Percentiles rank a stretch among this genome's conserved stretches.
Conservation (phyloP, 257 asterid species). For the Salvia splendens region DNA sequence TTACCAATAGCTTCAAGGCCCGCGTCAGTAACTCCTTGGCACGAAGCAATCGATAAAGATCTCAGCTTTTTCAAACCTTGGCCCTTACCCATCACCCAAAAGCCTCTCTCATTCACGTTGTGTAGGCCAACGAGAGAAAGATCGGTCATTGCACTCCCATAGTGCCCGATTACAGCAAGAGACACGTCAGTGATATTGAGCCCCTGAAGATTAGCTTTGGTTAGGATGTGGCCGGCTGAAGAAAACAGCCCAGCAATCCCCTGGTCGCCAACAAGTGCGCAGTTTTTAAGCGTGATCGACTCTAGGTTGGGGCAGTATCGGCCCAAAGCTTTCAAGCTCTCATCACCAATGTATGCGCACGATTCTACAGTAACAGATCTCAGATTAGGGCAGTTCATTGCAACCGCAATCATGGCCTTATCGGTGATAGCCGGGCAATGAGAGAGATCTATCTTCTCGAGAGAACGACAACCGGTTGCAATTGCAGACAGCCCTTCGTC, state of each 20-base stretch:
- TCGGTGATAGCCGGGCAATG: conserved; percentile 76
- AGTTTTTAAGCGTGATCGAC: conserved; percentile 57
- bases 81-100: conserved; percentile 96
- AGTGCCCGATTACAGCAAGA: conserved; percentile 89
- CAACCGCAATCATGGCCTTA: conserved; percentile 58
- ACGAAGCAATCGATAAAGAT: conserved; percentile 59
- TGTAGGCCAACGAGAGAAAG: conserved; percentile 56
- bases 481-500: conserved; percentile 79
- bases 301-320: conserved; percentile 60
- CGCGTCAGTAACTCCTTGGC: conserved; percentile 71
- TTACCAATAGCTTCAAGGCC: conserved; percentile 66
- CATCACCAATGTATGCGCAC: conserved; percentile 75
- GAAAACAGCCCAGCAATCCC: conserved; percentile 73
- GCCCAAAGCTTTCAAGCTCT: conserved; percentile 68
- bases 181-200: conserved; percentile 70
- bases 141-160: conserved; percentile 65
- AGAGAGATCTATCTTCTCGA: conserved; percentile 83
- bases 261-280: conserved; percentile 69
- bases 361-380: conserved; percentile 68
- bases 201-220: conserved; percentile 60
- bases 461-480: conserved; percentile 63
- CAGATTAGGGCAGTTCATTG: conserved; percentile 71
- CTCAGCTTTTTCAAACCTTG: conserved; percentile 74
- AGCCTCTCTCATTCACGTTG: conserved; percentile 82
- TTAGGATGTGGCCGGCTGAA: conserved; percentile 58